Conservation (phyloP, 371 early-diverging fungal species). For the Haplosporangium sp. region DNA sequence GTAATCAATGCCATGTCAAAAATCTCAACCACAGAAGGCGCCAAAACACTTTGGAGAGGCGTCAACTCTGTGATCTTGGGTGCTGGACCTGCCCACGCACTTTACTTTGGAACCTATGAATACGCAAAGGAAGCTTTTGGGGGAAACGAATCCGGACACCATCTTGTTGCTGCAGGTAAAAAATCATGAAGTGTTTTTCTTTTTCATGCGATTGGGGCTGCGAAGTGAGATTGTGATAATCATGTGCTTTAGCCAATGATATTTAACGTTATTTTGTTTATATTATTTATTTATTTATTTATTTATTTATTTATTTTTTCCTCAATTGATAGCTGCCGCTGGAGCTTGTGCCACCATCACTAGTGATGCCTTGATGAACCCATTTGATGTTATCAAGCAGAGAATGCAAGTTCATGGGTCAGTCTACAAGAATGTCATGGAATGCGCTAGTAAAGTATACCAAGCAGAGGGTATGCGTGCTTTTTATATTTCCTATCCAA, state of each 20-base stretch:
- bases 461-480: constrained; percentile 83
- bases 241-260: neutral
- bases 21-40: constrained; percentile 80
- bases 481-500: constrained; percentile 93
- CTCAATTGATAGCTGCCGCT: constrained; percentile 68
- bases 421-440: constrained; percentile 69
- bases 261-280: neutral
- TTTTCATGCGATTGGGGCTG: neutral
- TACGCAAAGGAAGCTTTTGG: constrained; percentile 83
- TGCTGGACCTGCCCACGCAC: constrained; percentile 96
- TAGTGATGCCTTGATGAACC: constrained; percentile 93
- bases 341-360: constrained; percentile 93
- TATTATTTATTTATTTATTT: neutral
- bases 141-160: constrained; percentile 65
- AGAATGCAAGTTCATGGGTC: constrained; percentile 89
- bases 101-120: constrained; percentile 96
- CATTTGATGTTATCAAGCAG: constrained; percentile 97
- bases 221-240: neutral
- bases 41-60: constrained; percentile 89
- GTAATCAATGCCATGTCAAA: constrained; percentile 73
- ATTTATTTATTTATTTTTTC: neutral
- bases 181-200: neutral
- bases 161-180: constrained; percentile 76
- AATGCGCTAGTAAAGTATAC: constrained; percentile 77
- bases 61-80: constrained; percentile 92